Base-by-base conservation (phyloP, 1,139 yeast genomes). In the Zhuliangozyma blackwelliae region DNA sequence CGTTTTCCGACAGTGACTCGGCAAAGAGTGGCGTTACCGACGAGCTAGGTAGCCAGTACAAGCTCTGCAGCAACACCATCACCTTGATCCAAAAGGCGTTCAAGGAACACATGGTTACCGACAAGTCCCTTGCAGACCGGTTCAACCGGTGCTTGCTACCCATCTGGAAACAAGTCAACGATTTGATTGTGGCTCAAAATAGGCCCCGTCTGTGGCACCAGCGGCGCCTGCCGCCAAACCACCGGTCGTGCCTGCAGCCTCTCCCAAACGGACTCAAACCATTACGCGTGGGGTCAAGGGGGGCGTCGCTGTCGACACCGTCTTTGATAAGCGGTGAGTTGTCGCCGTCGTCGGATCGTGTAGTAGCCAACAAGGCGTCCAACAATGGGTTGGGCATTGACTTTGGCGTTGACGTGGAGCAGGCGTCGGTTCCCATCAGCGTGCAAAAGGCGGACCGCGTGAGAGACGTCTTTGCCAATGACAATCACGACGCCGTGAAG, bases 331-430 rank as follows among this genome's bases (percentile, higher is more conserved):
- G 16, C 31, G 12, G 34, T 41, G 28, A 20, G 16, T 16, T 16
- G 16, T 16, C 16, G 16, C 27, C 23, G n/a, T 39, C 45, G 16
- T n/a, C 42, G 8, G 20, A 28, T 5, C 34, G 23, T 10, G 33
- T n/a, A 35, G 43, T 5, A 39, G 32, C 16, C 16, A 4, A 16
- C 16, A 6, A 33, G 35, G 26, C 26, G 9, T 23, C 3, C n/a
- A 9, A 9, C 26, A 10, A 20, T 10, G 40, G 36, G 5, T 43
- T 54, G 26, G 72, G 74, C 1, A 51, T 68, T 27, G 68, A 66
- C 46, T 52, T 68, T n/a, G 65, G 68, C 9, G 38, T 68, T 5
- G 68, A 52, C 27, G 54, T 67, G 7, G 62, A 65, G 30, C 27
- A 45, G 1, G 51, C 56, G 7, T 41, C 51, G 9, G 56, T 63